Evolutionary conservation across 2,329 filamentous ascomycete genomes (phyloP).

Genomic region (Oidium heveae): DNA sequence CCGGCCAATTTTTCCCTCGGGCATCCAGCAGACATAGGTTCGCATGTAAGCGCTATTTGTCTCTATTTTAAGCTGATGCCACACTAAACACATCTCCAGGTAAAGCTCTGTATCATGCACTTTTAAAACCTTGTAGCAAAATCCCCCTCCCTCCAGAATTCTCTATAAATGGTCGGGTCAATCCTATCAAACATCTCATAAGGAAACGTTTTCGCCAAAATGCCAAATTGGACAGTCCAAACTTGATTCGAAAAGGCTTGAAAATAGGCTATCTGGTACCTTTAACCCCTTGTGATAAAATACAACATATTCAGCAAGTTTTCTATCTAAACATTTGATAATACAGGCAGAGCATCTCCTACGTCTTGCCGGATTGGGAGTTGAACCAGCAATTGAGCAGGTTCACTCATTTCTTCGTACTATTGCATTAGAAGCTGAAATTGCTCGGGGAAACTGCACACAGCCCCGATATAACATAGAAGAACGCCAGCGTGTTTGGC

Average conservation of each 20-base stretch:
- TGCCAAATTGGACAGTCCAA: conserved; percentile 27
- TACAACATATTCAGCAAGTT: too few species aligned
- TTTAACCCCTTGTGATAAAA: background rate
- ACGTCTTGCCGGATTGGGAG: conserved; percentile 8
- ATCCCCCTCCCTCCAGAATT: conserved; percentile 27
- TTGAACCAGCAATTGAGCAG: conserved; percentile 5
- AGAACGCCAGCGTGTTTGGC: conserved; percentile 4
- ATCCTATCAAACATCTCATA: conserved; percentile 30
- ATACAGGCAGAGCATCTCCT: conserved; percentile 11
- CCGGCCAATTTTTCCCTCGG: conserved; percentile 19
- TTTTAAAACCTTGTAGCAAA: conserved; percentile 30
- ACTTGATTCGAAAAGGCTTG: conserved; percentile 35
- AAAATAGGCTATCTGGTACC: conserved; percentile 39
- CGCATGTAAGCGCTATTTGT: conserved; percentile 19
- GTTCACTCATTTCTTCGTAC: conserved; percentile 15
- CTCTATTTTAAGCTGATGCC: background rate
- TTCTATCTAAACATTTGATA: background rate
- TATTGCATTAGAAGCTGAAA: background rate
- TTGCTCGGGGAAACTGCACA: background rate
- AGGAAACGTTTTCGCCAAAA: conserved; percentile 37
- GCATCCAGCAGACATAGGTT: conserved; percentile 23
- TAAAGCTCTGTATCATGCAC: conserved; percentile 46
- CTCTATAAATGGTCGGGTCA: conserved; percentile 10
- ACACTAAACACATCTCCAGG: conserved; percentile 17
- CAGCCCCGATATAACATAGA: conserved; percentile 2